These are phyloP conservation scores for Trametes villosa DNA, from an alignment of 768 basidiomycete species.

Conservation along the genomic window DNA sequence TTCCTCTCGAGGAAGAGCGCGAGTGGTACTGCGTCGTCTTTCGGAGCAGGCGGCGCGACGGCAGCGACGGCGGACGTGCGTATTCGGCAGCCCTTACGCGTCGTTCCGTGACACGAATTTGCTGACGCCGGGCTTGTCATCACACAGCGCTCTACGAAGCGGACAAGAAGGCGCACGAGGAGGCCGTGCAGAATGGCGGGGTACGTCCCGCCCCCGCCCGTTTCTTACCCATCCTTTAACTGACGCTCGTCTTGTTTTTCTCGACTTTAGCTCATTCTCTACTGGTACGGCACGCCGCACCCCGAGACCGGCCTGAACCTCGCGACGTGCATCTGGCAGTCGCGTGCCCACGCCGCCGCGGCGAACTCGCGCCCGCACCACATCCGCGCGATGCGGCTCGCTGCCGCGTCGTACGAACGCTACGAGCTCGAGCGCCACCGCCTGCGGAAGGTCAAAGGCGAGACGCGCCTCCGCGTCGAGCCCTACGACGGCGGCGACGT, in stretches of 20 bases:
- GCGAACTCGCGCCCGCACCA: conserved; percentile 85
- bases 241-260: conserved; percentile 15
- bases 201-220: conserved; percentile 46
- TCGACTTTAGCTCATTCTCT: conserved; percentile 75
- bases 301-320: conserved; percentile 80
- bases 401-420: conserved; percentile 74
- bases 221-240: background rate
- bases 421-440: conserved; percentile 80
- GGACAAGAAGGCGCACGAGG: conserved; percentile 88
- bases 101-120: background rate
- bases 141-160: conserved; percentile 80
- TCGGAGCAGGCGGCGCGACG: conserved; percentile 72
- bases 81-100: conserved; percentile 6
- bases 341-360: conserved; percentile 78
- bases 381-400: conserved; percentile 80
- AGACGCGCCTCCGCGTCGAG: conserved; percentile 57
- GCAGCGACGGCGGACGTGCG: conserved; percentile 70
- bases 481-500: conserved; percentile 67
- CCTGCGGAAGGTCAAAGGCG: conserved; percentile 68
- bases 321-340: conserved; percentile 96
- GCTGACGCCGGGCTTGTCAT: conserved; percentile 4
- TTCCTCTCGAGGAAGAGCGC: conserved; percentile 73
- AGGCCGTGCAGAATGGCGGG: conserved; percentile 86
- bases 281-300: conserved; percentile 92
- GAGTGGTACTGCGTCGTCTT: conserved; percentile 96